Conservation (phyloP, 768 basidiomycete genomes). For the Boletus patriciae region DNA sequence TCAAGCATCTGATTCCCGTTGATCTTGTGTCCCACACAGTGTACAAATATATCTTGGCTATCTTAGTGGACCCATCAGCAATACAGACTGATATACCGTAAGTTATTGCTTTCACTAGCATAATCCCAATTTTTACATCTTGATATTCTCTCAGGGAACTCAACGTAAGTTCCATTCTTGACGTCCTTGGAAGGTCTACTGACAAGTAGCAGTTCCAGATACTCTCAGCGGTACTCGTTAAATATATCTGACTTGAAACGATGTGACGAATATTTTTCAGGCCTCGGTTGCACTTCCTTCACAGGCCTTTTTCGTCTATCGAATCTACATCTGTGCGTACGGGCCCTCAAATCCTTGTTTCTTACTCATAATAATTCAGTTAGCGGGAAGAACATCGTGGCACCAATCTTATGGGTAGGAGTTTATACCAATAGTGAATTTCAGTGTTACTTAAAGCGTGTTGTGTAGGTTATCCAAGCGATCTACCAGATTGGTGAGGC, state of each 20-base stretch:
- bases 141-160: constrained; percentile 6
- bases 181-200: not conserved
- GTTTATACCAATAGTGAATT: not conserved
- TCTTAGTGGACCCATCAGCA: not conserved
- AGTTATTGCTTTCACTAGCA: not conserved
- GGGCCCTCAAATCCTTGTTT: not conserved
- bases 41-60: constrained; percentile 5
- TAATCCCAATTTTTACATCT: too few species aligned
- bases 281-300: not conserved
- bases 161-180: not conserved
- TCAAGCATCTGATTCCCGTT: not conserved
- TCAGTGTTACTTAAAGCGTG: not conserved
- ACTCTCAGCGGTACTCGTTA: not conserved
- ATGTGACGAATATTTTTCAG: not conserved
- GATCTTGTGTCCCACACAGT: not conserved
- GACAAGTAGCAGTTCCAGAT: constrained; percentile 8
- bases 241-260: too few species aligned
- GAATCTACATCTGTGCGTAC: constrained; percentile 6
- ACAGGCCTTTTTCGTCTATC: constrained; percentile 8
- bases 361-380: constrained; percentile 1
- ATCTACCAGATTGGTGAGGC: constrained; percentile 11
- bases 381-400: not conserved
- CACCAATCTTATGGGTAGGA: constrained; percentile 12
- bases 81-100: not conserved
- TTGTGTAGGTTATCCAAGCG: not conserved